phyloP scores from a whole-genome alignment of 352 stramenopile genomes.

The Globisporangium alternatum region DNA sequence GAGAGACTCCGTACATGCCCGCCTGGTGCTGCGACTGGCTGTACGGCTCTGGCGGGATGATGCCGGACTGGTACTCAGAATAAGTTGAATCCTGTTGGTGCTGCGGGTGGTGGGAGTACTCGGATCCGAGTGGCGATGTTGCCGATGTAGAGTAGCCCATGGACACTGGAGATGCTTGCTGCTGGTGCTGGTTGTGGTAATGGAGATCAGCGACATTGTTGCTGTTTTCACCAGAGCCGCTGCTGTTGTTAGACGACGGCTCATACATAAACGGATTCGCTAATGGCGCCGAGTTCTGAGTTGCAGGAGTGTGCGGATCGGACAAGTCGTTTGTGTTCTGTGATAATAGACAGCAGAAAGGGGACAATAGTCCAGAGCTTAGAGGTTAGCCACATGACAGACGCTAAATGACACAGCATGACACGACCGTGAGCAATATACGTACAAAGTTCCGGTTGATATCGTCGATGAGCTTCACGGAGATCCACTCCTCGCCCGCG shows the following conservation, averaged over 20 bases:
- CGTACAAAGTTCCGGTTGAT: slow-evolving; percentile 59
- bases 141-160: slow-evolving; percentile 28
- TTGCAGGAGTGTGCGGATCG: neutral
- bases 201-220: slow-evolving; percentile 16
- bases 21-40: slow-evolving; percentile 36
- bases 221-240: neutral
- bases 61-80: slow-evolving; percentile 6
- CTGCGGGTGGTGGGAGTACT: slow-evolving; percentile 1
- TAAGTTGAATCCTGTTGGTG: slow-evolving; percentile 13
- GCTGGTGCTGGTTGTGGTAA: slow-evolving; percentile 19
- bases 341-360: neutral
- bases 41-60: slow-evolving; percentile 25
- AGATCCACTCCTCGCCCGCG: slow-evolving; percentile 57
- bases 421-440: neutral
- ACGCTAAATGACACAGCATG: neutral
- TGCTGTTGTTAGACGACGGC: slow-evolving; percentile 14
- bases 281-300: neutral
- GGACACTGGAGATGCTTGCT: slow-evolving; percentile 30
- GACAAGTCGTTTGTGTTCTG: slow-evolving; percentile 14
- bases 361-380: neutral
- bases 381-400: neutral
- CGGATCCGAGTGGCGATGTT: neutral
- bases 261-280: slow-evolving; percentile 37
- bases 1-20: slow-evolving; percentile 24
- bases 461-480: slow-evolving; percentile 74